Evolutionary conservation across 2,329 filamentous ascomycete species (phyloP), one percentile per base, ranked within the genome.

Genomic region (Claviceps purpurea): DNA sequence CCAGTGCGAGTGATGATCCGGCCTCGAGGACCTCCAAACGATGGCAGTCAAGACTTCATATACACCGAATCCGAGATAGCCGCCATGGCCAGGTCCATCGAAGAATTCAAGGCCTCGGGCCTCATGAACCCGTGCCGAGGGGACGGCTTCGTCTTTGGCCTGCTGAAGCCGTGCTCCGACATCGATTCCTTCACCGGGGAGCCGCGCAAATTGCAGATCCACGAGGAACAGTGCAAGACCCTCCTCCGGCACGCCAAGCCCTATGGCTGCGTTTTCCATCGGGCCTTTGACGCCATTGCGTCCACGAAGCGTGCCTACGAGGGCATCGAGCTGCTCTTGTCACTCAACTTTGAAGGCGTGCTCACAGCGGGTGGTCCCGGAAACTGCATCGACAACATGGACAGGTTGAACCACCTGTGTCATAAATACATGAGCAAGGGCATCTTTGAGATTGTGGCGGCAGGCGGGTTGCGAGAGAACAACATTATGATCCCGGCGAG

Each of bases 121-220:
- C 53, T 69, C 3, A 59, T 80, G 50, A 58, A 67, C 26, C 56
- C 62, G 0, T 56, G 58, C 1, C 65, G 67, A 14, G 75, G 75
- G 4, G 78, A 81, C 55, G 76, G 75, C 1, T 81, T 81, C 56
- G 77, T 81, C 7, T 78, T 81, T 56, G 77, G 77, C 4, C 62
- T 75, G 2, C 55, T 80, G 13, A 54, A 50, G 38, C 50, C 54
- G 22, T 45, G 50, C 20, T 39, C 41, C 2, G 45, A 53, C 2
- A 57, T 49, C 3, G 48, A 48, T 5, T 18, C 48, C 24, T n/a
- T 30, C 43, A 42, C n/a, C 39, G 41, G 42, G 11, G 11, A 14
- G 0, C 44, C 26, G 39, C 14, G 18, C 24, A 45, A 14, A 8
- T 4, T 45, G 43, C 24, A 30, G 24, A 54, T 79, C n/a, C 71